Conservation (phyloP, 1,284 basidiomycete species). For the Trametes hirsuta region DNA sequence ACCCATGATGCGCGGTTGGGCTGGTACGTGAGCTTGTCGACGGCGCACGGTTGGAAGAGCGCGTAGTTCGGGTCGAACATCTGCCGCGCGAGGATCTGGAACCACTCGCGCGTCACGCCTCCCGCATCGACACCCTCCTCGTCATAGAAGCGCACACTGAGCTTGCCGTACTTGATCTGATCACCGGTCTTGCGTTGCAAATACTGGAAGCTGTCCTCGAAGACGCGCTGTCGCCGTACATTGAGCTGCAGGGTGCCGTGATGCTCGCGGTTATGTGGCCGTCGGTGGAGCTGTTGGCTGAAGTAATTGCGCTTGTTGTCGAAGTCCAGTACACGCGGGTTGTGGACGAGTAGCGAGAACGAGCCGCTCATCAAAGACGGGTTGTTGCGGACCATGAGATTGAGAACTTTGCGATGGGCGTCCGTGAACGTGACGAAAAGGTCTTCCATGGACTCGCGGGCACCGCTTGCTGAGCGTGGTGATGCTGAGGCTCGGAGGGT, state of each 20-base stretch:
- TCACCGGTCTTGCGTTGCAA: conserved; percentile 91
- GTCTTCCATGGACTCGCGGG: conserved; percentile 80
- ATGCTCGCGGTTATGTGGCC: conserved; percentile 79
- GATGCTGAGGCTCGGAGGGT: conserved; percentile 61
- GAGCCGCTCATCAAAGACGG: conserved; percentile 98
- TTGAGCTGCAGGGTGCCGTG: conserved; percentile 88
- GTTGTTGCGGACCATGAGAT: conserved; percentile 97
- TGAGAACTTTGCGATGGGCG: conserved; percentile 91
- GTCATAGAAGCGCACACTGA: conserved; percentile 95
- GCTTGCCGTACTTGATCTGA: conserved; percentile 97
- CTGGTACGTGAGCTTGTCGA: conserved; percentile 93
- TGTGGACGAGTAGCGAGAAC: conserved; percentile 95
- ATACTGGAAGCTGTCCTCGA: conserved; percentile 96
- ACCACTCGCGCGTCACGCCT: conserved; percentile 98
- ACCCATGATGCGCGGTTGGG: conserved; percentile 95
- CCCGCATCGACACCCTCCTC: conserved; percentile 99
- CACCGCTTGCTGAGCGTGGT: conserved; percentile 66
- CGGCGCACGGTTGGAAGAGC: conserved; percentile 96
- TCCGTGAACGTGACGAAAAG: conserved; percentile 96
- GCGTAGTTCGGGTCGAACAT: conserved; percentile 99
- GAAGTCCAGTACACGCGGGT: conserved; percentile 97
- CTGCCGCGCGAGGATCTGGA: conserved; percentile 95
- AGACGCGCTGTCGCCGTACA: conserved; percentile 91
- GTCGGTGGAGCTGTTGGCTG: conserved; percentile 92
- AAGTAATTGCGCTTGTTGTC: conserved; percentile 99